Conservation (phyloP, 2,329 filamentous ascomycete species). For the Colletotrichum sp. region DNA sequence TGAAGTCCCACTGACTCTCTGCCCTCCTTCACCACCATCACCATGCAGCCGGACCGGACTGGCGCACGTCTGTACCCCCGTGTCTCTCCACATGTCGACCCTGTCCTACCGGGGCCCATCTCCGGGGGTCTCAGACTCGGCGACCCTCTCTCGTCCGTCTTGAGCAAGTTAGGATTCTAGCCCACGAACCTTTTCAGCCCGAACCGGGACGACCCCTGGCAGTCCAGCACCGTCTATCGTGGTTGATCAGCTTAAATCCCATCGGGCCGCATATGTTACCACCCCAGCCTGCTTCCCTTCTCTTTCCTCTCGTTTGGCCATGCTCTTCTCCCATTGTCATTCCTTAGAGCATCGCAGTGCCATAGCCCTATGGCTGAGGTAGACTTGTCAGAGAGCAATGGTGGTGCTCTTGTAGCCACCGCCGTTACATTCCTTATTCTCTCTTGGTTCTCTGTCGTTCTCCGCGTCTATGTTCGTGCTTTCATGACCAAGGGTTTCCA, state of each 20-base stretch:
- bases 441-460: conserved; percentile 46
- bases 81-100: conserved; percentile 11
- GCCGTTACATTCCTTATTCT: conserved; percentile 41
- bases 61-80: background rate
- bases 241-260: background rate
- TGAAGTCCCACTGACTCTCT: background rate
- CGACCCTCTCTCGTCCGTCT: conserved; percentile 4
- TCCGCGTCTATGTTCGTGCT: conserved; percentile 49
- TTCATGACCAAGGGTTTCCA: conserved; percentile 50
- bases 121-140: conserved; percentile 1
- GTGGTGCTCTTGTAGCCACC: conserved; percentile 38
- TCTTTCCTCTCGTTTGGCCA: background rate
- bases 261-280: background rate
- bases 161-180: background rate
- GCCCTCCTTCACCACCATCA: background rate
- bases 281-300: background rate
- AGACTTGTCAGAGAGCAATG: conserved; percentile 44
- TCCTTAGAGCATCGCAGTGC: background rate
- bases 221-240: background rate
- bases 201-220: background rate
- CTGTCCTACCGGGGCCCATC: conserved; percentile 12
- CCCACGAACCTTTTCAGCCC: background rate
- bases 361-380: conserved; percentile 35
- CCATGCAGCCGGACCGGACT: background rate
- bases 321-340: background rate